Conservation (phyloP, 352 stramenopile species). For the Globisporangium megalacanthum region DNA sequence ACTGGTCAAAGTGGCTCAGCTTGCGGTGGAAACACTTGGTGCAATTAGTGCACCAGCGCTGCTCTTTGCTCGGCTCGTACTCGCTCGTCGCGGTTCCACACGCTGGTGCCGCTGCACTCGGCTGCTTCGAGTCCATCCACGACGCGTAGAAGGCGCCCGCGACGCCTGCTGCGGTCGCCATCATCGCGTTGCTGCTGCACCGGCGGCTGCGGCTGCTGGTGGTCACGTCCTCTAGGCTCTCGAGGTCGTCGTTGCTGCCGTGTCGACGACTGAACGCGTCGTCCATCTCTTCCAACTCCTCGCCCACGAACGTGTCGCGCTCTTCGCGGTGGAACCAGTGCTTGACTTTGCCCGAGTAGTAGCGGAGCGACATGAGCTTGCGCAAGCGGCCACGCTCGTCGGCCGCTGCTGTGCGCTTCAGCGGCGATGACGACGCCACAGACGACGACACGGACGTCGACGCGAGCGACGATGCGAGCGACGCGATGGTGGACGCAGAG, state of each 20-base stretch:
- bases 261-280: conserved; percentile 20
- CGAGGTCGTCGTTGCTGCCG: too few relatives aligned
- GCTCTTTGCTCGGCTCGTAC: conserved; percentile 62
- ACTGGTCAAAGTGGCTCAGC: conserved; percentile 62
- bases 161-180: not conserved
- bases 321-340: conserved; percentile 44
- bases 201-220: too few relatives aligned
- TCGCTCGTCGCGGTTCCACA: conserved; percentile 9
- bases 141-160: conserved; percentile 13
- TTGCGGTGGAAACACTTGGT: conserved; percentile 69
- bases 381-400: conserved; percentile 37
- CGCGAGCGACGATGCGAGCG: not conserved
- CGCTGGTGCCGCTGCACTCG: conserved; percentile 16
- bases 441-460: not conserved
- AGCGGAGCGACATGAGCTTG: conserved; percentile 58
- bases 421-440: not conserved
- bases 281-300: conserved; percentile 55
- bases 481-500: not conserved
- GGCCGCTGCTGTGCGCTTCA: conserved; percentile 1
- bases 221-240: too few relatives aligned
- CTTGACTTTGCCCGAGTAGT: conserved; percentile 49
- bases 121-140: conserved; percentile 13
- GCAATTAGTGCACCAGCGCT: conserved; percentile 75
- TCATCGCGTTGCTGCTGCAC: conserved; percentile 21
- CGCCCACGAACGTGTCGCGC: conserved; percentile 52